Percentiles rank a stretch among this genome's conserved stretches.
Conservation (phyloP, 2,329 filamentous ascomycete species). For the Fusarium torreyae region DNA sequence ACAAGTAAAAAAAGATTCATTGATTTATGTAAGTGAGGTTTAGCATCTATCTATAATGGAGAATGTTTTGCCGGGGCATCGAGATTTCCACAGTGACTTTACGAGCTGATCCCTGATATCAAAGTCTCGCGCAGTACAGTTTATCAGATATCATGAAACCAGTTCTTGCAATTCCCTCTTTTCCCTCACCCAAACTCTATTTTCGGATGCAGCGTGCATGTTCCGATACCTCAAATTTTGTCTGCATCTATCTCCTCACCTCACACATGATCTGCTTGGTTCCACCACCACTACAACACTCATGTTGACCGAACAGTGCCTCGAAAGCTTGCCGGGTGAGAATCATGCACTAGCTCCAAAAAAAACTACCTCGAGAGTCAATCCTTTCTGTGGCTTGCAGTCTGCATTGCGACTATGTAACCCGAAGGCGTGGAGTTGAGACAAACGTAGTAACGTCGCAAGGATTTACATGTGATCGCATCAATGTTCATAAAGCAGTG, state of each 20-base stretch:
- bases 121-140: background rate
- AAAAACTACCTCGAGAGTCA: background rate
- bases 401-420: constrained; percentile 6
- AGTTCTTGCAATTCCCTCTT: background rate
- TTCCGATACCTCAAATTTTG: background rate
- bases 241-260: background rate
- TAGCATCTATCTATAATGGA: background rate
- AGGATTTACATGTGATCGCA: constrained; percentile 20
- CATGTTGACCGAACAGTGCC: constrained; percentile 1
- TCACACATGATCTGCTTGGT: constrained; percentile 15
- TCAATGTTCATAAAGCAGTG: constrained; percentile 9
- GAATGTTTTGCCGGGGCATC: constrained; percentile 6
- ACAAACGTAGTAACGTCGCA: background rate
- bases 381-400: constrained; percentile 20
- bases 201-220: background rate
- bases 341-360: background rate
- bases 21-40: constrained; percentile 16
- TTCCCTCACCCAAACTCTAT: constrained; percentile 3
- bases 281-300: constrained; percentile 22
- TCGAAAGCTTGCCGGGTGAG: background rate
- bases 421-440: background rate
- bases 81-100: constrained; percentile 5
- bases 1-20: constrained; percentile 27
- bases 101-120: background rate
- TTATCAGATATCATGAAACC: background rate